A percentile compares a stretch with the other conserved stretches of the same genome.
These are phyloP conservation scores for Colletotrichum higginsianum DNA, from an alignment of 2,329 filamentous ascomycete genomes.

Conservation along the genomic window DNA sequence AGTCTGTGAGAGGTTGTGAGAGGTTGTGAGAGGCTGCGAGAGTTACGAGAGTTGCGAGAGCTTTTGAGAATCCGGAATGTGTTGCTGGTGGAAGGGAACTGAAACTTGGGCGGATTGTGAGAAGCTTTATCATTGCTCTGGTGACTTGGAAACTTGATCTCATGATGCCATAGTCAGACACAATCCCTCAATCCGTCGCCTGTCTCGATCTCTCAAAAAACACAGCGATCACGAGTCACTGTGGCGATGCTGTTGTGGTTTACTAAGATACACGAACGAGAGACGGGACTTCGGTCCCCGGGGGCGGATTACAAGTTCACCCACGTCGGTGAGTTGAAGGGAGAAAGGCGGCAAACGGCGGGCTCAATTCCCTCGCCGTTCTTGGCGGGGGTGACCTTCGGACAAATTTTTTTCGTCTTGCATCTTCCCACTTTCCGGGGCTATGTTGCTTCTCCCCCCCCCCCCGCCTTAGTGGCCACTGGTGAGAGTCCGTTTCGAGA, in stretches of 20 bases:
- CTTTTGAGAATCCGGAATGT: background rate
- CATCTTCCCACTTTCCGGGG: background rate
- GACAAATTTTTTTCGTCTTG: background rate
- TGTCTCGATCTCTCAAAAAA: background rate
- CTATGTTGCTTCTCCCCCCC: background rate
- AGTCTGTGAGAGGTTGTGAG: background rate
- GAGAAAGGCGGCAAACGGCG: background rate
- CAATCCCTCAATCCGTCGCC: background rate
- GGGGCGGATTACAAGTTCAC: background rate
- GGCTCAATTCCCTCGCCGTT: background rate
- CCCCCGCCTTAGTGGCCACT: background rate
- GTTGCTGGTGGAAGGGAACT: background rate
- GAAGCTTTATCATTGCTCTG: background rate
- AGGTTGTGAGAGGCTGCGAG: background rate
- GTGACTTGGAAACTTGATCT: background rate
- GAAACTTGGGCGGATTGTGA: background rate
- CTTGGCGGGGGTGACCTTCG: background rate
- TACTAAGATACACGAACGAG: slow-evolving; percentile 20
- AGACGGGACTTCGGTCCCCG: background rate
- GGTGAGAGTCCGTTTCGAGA: background rate
- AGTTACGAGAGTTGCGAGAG: background rate
- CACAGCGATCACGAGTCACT: background rate
- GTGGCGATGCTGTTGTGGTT: slow-evolving; percentile 6
- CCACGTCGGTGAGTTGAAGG: background rate
- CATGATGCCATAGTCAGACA: no score